Base-by-base conservation (phyloP, 106 monocot genomes). In the Amphibolis antarctica region DNA sequence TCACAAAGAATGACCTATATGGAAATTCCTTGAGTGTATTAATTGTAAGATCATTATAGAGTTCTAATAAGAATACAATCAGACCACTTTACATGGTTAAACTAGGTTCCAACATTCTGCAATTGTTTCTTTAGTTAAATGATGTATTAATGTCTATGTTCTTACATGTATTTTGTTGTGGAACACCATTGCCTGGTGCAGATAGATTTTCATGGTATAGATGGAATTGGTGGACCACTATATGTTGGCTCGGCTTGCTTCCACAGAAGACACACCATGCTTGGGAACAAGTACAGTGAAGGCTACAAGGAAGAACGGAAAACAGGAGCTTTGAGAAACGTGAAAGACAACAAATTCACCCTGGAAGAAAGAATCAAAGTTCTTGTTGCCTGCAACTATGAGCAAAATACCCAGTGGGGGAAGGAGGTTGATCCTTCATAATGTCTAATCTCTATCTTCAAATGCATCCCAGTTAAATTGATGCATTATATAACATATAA, bases 161-260 rank as follows among this genome's bases (percentile, higher is more conserved):
- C n/a, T n/a, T n/a, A n/a, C n/a, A n/a, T n/a, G n/a, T n/a, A n/a
- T n/a, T n/a, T n/a, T n/a, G n/a, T n/a, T n/a, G n/a, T n/a, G n/a
- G n/a, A n/a, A n/a, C n/a, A n/a, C n/a, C n/a, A n/a, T n/a, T n/a
- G n/a, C n/a, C n/a, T 53, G 10, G 28, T 46, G 19, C 23, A 73
- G 55, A 43, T 46, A 10, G 43, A 65, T 0, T 17, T 44, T 25
- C 5, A 0, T 13, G 52, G 71, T 14, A 2, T 63, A 4, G 48
- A 42, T 52, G 53, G 52, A 0, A 11, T 63, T 10, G 51, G 46
- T 43, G 62, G 63, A 5, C 51, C 53, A 0, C 24, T 42, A 20
- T 71, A 71, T 14, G 12, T 10, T 7, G 71, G 71, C 22, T 42
- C 71, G 42, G 71, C 63, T 3, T 71, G 71, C 23, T 71, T 71